These are phyloP conservation scores for Myriangium duriaei DNA, from an alignment of 2,329 filamentous ascomycete species.

Conservation along the genomic window DNA sequence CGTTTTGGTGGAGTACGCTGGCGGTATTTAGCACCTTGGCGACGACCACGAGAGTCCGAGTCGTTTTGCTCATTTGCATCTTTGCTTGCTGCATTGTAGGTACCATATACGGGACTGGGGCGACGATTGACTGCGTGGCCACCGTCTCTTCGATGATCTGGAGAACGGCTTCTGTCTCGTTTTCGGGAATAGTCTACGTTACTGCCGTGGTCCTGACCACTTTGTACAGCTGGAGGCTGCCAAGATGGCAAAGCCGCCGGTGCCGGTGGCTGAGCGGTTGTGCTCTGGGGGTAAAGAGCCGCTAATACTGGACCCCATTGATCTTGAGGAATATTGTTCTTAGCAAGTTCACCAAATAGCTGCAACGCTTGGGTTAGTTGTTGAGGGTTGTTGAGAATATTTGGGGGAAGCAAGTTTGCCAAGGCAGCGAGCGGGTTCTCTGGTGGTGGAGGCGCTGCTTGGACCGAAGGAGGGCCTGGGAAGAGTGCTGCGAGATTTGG, in stretches of 20 bases:
- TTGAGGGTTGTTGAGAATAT: constrained; percentile 25
- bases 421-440: constrained; percentile 4
- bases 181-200: constrained; percentile 41
- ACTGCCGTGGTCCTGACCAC: constrained; percentile 13
- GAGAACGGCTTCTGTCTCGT: constrained; percentile 58
- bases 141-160: constrained; percentile 55
- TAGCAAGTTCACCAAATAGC: constrained; percentile 61
- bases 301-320: constrained; percentile 53
- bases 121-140: constrained; percentile 47
- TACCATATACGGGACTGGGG: constrained; percentile 58
- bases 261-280: constrained; percentile 14
- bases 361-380: constrained; percentile 59
- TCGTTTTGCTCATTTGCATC: constrained; percentile 11
- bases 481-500: constrained; percentile 1
- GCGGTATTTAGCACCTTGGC: constrained; percentile 56
- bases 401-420: constrained; percentile 23
- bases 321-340: constrained; percentile 64
- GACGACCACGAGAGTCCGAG: constrained; percentile 26
- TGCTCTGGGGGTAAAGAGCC: constrained; percentile 29
- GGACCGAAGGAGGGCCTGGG: not conserved
- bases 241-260: constrained; percentile 11
- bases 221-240: constrained; percentile 4
- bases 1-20: constrained; percentile 68
- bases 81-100: constrained; percentile 49
- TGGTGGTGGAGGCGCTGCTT: not conserved